Conservation (phyloP, 345 rosid genomes). For the Firmiana major region DNA sequence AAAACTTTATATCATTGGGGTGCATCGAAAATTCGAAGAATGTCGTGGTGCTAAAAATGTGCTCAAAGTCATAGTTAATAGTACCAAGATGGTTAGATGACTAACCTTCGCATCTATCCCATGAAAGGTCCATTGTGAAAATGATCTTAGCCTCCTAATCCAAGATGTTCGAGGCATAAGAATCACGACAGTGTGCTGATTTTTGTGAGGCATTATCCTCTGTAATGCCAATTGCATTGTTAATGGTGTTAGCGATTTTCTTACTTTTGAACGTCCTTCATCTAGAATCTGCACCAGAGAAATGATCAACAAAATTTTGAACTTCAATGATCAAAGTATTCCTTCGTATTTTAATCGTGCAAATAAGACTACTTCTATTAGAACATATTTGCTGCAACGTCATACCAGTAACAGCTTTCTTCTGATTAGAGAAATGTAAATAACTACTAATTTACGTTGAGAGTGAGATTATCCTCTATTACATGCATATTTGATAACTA, state of each 20-base stretch:
- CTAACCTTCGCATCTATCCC: conserved; percentile 63
- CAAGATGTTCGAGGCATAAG: conserved; percentile 57
- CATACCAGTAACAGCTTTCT: neutral
- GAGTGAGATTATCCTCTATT: neutral
- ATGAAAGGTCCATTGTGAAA: conserved; percentile 23
- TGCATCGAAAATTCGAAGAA: neutral
- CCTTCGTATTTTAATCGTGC: neutral
- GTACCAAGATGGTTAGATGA: neutral
- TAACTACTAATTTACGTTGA: neutral
- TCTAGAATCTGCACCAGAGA: conserved; percentile 50
- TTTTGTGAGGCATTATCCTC: conserved; percentile 57
- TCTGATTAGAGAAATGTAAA: neutral
- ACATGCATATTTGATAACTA: neutral
- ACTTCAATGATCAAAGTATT: neutral
- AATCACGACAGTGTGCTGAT: conserved; percentile 72
- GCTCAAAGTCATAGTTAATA: neutral
- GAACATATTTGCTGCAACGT: neutral
- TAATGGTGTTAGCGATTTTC: conserved; percentile 52
- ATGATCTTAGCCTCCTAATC: conserved; percentile 39
- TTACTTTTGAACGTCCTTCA: conserved; percentile 60
- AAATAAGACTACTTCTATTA: neutral
- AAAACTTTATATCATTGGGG: neutral
- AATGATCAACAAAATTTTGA: neutral
- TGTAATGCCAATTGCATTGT: conserved; percentile 56
- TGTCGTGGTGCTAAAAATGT: neutral